phyloP scores from a whole-genome alignment of 306 rosid genomes.

The Styphnolobium japonicum region DNA sequence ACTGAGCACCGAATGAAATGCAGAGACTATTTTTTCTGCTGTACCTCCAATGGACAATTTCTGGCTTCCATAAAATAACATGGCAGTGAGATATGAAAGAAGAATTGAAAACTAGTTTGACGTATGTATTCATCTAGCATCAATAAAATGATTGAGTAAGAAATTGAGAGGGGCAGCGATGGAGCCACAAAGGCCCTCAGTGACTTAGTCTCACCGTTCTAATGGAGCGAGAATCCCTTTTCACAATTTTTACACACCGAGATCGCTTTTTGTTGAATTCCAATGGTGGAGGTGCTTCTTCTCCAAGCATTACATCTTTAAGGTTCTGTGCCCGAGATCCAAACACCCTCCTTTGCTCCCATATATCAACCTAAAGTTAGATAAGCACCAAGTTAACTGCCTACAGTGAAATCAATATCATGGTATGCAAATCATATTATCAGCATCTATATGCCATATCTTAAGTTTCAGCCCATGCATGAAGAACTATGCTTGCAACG shows the following conservation, averaged over 20 bases:
- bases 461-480: conserved; percentile 5
- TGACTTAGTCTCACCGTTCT: conserved; percentile 62
- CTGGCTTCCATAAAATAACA: conserved; percentile 46
- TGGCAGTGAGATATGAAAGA: conserved; percentile 11
- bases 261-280: conserved; percentile 72
- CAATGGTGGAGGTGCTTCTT: conserved; percentile 68
- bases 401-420: not conserved
- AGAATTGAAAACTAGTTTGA: conserved; percentile 11
- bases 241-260: conserved; percentile 71
- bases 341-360: conserved; percentile 91
- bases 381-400: conserved; percentile 20
- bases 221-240: conserved; percentile 83
- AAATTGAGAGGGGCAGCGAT: not conserved
- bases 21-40: conserved; percentile 87
- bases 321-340: conserved; percentile 72
- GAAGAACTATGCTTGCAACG: not conserved
- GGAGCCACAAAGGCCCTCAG: not conserved
- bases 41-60: conserved; percentile 81
- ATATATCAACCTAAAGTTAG: conserved; percentile 63
- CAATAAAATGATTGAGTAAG: not conserved
- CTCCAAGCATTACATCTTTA: conserved; percentile 79
- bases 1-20: conserved; percentile 73
- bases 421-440: conserved; percentile 14
- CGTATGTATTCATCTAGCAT: not conserved
- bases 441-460: not conserved